Base-by-base conservation (phyloP, 768 basidiomycete species). In the Trametes coccinea region DNA sequence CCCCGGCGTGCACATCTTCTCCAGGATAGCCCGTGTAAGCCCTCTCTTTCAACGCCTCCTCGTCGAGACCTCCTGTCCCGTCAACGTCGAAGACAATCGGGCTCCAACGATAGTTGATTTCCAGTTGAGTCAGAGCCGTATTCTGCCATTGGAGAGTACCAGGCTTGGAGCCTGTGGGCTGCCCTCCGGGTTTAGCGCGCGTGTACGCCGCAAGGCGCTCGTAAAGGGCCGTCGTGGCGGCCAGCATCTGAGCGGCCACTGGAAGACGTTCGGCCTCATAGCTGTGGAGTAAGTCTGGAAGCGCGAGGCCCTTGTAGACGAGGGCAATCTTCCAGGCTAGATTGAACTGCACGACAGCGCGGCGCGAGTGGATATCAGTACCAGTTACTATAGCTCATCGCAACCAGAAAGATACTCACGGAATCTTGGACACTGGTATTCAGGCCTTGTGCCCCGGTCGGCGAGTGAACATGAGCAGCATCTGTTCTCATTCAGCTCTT, bases 51-150 rank as follows among this genome's bases (percentile, higher is more conserved):
- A 56, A 60, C 47, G 44, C 66, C 17, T 33, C 59, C 30, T 77
- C 59, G 30, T 44, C 53, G 49, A 47, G 3, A n/a, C 44, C 59
- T 48, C 63, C 41, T 33, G 60, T 40, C 73, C 62, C 37, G 39
- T 63, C 34, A 10, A 64, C 77, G 52, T 84, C 83, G 16, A 80
- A 27, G 0, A 84, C 73, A 27, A 83, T 74, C 0, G 78, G 62
- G 66, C 83, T 84, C 70, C 78, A 77, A 7, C 84, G 76, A 65
- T 80, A 85, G 69, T 85, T 85, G 47, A 84, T 74, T 5, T 81
- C 82, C 37, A 84, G 77, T 69, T 81, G 80, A 17, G 70, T 65
- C 3, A 81, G 58, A 37, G 34, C 11, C 29, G 53, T 66, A 49
- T 64, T 53, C 5, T 48, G 63, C 63, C 59, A 59, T 70, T 66